A percentile compares a stretch with the other conserved stretches of the same genome.
phyloP scores from a whole-genome alignment of 2,329 filamentous ascomycete genomes.

The Neonectria faginata region DNA sequence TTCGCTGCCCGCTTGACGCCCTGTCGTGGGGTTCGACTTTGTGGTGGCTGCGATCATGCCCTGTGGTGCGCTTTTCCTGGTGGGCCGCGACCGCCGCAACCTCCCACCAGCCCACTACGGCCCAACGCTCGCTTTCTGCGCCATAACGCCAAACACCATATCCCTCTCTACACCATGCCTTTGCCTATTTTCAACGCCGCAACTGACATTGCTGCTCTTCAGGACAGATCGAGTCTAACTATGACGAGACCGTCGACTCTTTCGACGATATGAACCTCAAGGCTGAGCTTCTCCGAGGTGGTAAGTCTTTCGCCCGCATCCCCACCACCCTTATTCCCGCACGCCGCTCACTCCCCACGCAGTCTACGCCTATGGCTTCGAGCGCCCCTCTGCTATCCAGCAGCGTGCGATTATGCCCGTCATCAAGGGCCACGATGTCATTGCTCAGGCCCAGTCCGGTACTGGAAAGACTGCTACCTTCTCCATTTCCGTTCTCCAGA shows the following conservation, averaged over 20 bases:
- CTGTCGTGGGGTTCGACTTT: slow-evolving; percentile 26
- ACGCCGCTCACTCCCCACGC: slow-evolving; percentile 41
- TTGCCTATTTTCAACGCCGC: slow-evolving; percentile 14
- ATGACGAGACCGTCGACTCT: slow-evolving; percentile 99
- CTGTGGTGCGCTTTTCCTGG: slow-evolving; percentile 25
- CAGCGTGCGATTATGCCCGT: slow-evolving; percentile 99
- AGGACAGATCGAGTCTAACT: slow-evolving; percentile 99
- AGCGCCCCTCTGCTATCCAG: slow-evolving; percentile 99
- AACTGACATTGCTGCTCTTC: slow-evolving; percentile 47
- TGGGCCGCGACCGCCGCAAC: slow-evolving; percentile 32
- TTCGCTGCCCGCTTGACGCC: slow-evolving; percentile 27
- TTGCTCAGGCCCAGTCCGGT: slow-evolving; percentile 99
- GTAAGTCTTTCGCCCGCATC: slow-evolving; percentile 52
- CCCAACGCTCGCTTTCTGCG: slow-evolving; percentile 18
- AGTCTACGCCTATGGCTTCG: slow-evolving; percentile 99
- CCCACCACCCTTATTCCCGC: slow-evolving; percentile 35
- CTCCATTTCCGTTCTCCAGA: slow-evolving; percentile 98
- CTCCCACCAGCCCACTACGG: slow-evolving; percentile 28
- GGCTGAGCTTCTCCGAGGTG: slow-evolving; percentile 96
- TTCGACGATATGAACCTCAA: slow-evolving; percentile 99
- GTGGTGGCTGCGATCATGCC: slow-evolving; percentile 29
- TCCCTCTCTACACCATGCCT: background rate
- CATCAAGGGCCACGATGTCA: slow-evolving; percentile 99
- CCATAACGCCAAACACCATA: slow-evolving; percentile 3
- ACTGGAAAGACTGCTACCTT: slow-evolving; percentile 99